A percentile compares a stretch with the other conserved stretches of the same genome.
These are phyloP conservation scores for Scleromitrula shiraiana DNA, from an alignment of 2,329 filamentous ascomycete genomes.

Conservation along the genomic window DNA sequence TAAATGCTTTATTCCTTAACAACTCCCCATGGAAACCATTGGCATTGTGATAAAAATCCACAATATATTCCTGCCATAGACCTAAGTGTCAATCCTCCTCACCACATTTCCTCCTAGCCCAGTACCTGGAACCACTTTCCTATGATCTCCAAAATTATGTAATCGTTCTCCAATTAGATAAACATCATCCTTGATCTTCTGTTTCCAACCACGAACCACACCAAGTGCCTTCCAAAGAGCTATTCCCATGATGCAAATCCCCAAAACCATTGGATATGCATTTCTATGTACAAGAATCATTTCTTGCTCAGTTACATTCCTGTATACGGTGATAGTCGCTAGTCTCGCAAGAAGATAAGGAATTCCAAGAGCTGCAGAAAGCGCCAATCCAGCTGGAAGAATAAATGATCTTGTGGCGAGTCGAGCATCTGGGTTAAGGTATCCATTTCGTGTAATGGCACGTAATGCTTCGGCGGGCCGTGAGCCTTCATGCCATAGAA, in stretches of 20 bases:
- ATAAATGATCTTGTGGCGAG: slow-evolving; percentile 82
- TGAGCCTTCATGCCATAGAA: slow-evolving; percentile 60
- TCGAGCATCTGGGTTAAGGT: slow-evolving; percentile 67
- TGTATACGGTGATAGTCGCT: slow-evolving; percentile 35
- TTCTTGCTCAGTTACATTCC: slow-evolving; percentile 21
- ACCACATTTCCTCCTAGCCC: slow-evolving; percentile 7
- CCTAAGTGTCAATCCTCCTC: slow-evolving; percentile 24
- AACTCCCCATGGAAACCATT: too few relatives aligned
- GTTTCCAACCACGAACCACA: slow-evolving; percentile 67
- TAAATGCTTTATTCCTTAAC: too few relatives aligned
- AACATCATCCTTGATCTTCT: slow-evolving; percentile 82
- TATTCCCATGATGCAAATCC: slow-evolving; percentile 34
- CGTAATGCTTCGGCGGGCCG: slow-evolving; percentile 67
- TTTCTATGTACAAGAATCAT: slow-evolving; percentile 45
- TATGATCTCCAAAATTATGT: slow-evolving; percentile 73
- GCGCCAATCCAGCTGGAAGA: slow-evolving; percentile 62
- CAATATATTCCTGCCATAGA: background rate
- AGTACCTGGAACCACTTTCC: slow-evolving; percentile 17
- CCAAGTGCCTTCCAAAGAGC: slow-evolving; percentile 46
- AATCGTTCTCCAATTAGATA: slow-evolving; percentile 91
- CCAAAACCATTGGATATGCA: slow-evolving; percentile 59
- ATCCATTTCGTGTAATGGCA: slow-evolving; percentile 66
- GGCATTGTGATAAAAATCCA: background rate
- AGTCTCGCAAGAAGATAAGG: slow-evolving; percentile 55
- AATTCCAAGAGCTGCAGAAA: slow-evolving; percentile 50